Conservation (phyloP, 1,284 basidiomycete species). For the Austroboletus novae-zelandiae region DNA sequence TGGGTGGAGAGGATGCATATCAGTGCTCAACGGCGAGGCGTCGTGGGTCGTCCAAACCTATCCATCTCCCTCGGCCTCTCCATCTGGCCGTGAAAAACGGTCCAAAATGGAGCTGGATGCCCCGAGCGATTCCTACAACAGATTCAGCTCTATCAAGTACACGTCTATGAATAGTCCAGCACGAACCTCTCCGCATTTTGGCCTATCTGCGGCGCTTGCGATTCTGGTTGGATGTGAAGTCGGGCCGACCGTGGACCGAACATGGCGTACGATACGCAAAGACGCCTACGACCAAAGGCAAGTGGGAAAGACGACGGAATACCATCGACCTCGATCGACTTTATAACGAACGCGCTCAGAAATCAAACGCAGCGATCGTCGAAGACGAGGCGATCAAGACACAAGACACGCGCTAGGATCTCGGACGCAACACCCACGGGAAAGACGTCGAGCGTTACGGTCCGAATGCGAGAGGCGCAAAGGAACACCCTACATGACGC, state of each 20-base stretch:
- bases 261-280: conserved; percentile 6
- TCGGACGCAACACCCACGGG: not conserved
- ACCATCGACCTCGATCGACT: too few species aligned
- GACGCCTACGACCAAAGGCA: too few species aligned
- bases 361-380: not conserved
- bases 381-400: not conserved
- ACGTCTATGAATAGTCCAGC: not conserved
- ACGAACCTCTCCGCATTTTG: conserved; percentile 11
- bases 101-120: conserved; percentile 6
- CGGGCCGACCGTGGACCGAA: not conserved
- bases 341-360: too few species aligned
- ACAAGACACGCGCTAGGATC: not conserved
- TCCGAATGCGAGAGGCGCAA: not conserved
- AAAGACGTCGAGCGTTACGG: not conserved
- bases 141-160: not conserved
- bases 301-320: too few species aligned
- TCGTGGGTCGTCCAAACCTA: conserved; percentile 5
- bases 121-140: conserved; percentile 6
- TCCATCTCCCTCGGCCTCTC: not conserved
- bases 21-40: not conserved
- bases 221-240: conserved; percentile 1
- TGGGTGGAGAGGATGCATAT: not conserved
- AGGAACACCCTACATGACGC: not conserved
- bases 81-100: not conserved
- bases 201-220: not conserved